Percentiles rank a stretch among this genome's conserved stretches.
These are phyloP conservation scores for Jasminum sambac DNA, from an alignment of 257 asterid genomes.

Conservation along the genomic window DNA sequence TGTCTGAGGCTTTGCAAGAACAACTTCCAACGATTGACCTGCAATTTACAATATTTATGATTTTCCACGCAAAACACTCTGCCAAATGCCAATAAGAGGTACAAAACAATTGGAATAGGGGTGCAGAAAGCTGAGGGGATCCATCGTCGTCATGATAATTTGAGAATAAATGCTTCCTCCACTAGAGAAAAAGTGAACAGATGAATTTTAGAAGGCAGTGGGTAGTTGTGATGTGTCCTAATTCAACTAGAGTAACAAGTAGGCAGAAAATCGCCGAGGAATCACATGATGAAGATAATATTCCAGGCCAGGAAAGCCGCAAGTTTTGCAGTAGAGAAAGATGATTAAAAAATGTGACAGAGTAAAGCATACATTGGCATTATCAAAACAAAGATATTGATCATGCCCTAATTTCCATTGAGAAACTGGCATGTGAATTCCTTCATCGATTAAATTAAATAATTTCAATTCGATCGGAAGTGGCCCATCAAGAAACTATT, in stretches of 20 bases:
- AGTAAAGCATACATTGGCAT: not conserved
- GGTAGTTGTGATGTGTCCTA: not conserved
- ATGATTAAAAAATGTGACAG: not conserved
- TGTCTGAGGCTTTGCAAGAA: conserved; percentile 94
- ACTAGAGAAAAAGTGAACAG: not conserved
- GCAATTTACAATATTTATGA: conserved; percentile 26
- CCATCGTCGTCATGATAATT: not conserved
- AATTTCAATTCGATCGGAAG: not conserved
- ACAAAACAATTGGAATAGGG: not conserved
- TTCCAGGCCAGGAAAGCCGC: not conserved
- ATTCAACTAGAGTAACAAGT: not conserved
- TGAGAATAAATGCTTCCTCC: not conserved
- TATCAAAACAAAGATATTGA: not conserved
- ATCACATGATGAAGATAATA: conserved; percentile 1
- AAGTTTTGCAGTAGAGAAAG: not conserved
- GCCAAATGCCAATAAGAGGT: not conserved
- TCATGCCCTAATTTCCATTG: not conserved
- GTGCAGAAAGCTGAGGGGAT: not conserved
- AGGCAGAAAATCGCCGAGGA: not conserved
- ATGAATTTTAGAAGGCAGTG: not conserved
- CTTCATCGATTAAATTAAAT: not conserved
- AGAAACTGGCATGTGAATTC: not conserved
- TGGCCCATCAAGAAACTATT: not conserved
- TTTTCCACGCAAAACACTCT: conserved; percentile 13
- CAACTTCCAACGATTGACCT: conserved; percentile 87